Conservation (phyloP, 108 stramenopile genomes). For the Aurantiochytrium sp. region DNA sequence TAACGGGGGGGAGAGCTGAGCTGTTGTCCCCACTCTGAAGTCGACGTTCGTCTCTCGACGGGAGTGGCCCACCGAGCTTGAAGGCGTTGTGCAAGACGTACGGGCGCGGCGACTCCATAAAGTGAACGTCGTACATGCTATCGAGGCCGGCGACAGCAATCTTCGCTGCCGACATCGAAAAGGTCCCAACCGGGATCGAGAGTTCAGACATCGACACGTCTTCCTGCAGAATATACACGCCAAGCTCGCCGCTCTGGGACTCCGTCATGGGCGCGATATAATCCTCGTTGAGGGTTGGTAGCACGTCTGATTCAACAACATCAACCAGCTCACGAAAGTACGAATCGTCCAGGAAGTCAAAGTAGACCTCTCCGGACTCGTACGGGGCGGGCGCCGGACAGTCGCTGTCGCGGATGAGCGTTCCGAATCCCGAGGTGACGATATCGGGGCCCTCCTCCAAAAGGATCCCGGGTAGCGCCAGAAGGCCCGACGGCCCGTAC, state of each 20-base stretch:
- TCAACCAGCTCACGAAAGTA: constrained; percentile 23
- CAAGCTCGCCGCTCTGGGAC: neutral
- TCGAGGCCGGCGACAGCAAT: neutral
- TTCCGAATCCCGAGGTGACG: neutral
- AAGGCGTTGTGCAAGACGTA: neutral
- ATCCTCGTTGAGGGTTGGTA: neutral
- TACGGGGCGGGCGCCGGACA: neutral
- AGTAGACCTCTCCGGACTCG: neutral
- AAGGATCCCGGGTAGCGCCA: neutral
- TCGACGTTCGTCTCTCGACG: neutral
- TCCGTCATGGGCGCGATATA: neutral
- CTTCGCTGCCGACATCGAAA: neutral
- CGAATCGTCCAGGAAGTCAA: neutral
- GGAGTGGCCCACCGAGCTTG: neutral
- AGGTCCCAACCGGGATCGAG: neutral
- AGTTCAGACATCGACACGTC: neutral
- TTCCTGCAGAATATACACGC: neutral
- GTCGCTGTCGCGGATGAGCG: neutral
- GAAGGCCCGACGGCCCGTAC: neutral
- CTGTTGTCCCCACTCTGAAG: neutral
- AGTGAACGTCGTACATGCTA: neutral
- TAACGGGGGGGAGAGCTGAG: neutral
- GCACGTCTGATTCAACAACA: neutral
- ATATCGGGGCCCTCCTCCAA: neutral
- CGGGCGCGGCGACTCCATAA: neutral